Conservation (phyloP, 768 basidiomycete species). For the Hypholoma fasciculare region DNA sequence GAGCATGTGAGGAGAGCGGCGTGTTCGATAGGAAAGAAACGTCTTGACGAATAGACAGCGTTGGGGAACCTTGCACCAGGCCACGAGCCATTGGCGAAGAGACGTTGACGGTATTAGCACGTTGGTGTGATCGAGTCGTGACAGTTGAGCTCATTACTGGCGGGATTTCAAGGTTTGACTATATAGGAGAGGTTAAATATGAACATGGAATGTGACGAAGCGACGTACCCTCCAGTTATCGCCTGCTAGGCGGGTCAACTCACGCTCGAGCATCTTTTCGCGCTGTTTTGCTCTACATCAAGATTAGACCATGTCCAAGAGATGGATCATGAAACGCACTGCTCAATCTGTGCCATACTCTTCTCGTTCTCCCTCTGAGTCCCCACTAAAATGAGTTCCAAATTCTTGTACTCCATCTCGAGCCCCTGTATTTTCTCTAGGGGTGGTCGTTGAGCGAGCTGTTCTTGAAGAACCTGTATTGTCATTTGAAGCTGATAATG, state of each 20-base stretch:
- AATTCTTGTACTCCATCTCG: slow-evolving; percentile 71
- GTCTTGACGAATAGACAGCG: slow-evolving; percentile 18
- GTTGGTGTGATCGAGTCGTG: slow-evolving; percentile 26
- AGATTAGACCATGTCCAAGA: neutral
- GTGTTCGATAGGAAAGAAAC: slow-evolving; percentile 2
- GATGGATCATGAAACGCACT: slow-evolving; percentile 36
- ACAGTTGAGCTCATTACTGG: slow-evolving; percentile 14
- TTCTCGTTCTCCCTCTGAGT: slow-evolving; percentile 86
- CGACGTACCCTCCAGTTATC: slow-evolving; percentile 76
- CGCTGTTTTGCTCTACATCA: slow-evolving; percentile 55
- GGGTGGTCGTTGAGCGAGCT: slow-evolving; percentile 68
- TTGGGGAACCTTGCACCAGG: slow-evolving; percentile 15
- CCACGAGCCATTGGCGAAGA: slow-evolving; percentile 17
- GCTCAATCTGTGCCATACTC: slow-evolving; percentile 79
- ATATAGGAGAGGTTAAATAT: no score
- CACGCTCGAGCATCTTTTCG: slow-evolving; percentile 76
- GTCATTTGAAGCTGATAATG: slow-evolving; percentile 56
- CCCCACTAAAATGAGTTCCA: slow-evolving; percentile 75
- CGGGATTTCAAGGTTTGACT: slow-evolving; percentile 35
- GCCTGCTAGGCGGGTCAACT: slow-evolving; percentile 68
- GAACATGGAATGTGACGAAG: no score
- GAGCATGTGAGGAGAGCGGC: neutral
- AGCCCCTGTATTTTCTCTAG: slow-evolving; percentile 64
- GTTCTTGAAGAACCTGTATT: slow-evolving; percentile 61
- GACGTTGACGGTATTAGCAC: slow-evolving; percentile 31